Base-by-base conservation (phyloP, 371 early-diverging fungal species). In the Mucor velutinosus region DNA sequence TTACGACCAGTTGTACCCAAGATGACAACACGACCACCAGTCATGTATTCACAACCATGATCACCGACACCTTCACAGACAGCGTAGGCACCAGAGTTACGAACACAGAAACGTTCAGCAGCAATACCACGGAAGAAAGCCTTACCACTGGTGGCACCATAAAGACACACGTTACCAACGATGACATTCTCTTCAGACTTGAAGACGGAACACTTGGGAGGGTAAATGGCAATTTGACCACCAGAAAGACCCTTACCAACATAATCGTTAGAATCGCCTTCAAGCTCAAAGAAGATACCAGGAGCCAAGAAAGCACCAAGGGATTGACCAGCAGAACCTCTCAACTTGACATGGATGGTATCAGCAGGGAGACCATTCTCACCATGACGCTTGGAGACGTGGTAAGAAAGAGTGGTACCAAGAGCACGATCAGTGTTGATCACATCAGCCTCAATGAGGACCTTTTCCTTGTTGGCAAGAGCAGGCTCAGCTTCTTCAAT, bases 41-140 rank as follows among this genome's bases (percentile, higher is more conserved):
- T 97, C 97, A 97, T 97, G 86, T 98, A 98, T 83, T 98, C 99
- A 82, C 97, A 97, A 57, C 97, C 99, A 77, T 98, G 99, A 81
- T 98, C 99, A 65, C 99, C 97, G 8, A 93, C 91, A 67, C 99
- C 99, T 84, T 98, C 99, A 62, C 95, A 93, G 5, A 98, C 97
- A 41, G 97, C 96, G 58, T 78, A 79, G 17, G 97, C 99, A 65
- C 99, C 99, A 7, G 96, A 96, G 83, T 98, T 98, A 76, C 99
- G 92, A 59, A 98, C 97, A 65, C 94, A 92, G 87, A 98, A 98
- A 73, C 99, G 92, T 80, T 98, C 99, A 19, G 97, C 97, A 56
- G 97, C 97, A 62, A 97, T 86, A 75, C 99, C 99, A 71, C 92
- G 82, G 83, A 98, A 89, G 85, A 93, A 97, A 3, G 94, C 94